Evolutionary conservation across 2,329 filamentous ascomycete species (phyloP), one percentile per base, ranked within the genome.

Genomic region (Xylaria sp.): DNA sequence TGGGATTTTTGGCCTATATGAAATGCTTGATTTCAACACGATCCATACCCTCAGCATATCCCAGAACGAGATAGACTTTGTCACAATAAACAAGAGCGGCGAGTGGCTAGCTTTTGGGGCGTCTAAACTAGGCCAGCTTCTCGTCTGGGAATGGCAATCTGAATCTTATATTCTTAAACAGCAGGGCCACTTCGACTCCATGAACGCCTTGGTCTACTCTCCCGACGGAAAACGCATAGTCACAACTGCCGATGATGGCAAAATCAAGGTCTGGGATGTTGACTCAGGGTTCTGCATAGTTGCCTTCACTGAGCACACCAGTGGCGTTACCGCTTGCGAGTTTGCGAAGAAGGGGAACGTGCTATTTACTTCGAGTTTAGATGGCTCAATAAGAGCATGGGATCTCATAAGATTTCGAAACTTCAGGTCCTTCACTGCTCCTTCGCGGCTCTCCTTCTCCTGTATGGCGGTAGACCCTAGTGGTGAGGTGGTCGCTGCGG

Each of bases 81-180:
- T 97, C 51, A 91, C 92, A 0, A 91, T 97, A 68, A 99, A 97
- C 76, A 89, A 90, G 71, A 90, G 88, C 26, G 94, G 94, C 48
- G 93, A 97, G 75, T 99, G 94, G 94, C 78, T 99, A 19, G 95
- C 95, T 0, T 97, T 99, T 71, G 94, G 93, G 13, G 94, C 95
- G 0, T 96, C 94, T 1, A 95, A 95, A 66, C 81, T 96, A 4
- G 95, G 95, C 0, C 94, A 99, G 70, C 79, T 99, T n/a, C 77
- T 99, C 3, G 94, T 99, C 3, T 99, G 94, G 94, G 94, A 99
- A 72, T 99, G 95, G 92, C 93, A 97, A 70, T 99, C 94, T 0
- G 95, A 99, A 73, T 97, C 93, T 5, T 99, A 99, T 72, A 95
- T 99, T 54, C 78, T 99, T 44, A 99, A 99, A 74, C 94, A 99